Percentiles rank a stretch among this genome's conserved stretches.
These are phyloP conservation scores for Skeletonema grethae DNA, from an alignment of 108 stramenopile species.

Conservation along the genomic window DNA sequence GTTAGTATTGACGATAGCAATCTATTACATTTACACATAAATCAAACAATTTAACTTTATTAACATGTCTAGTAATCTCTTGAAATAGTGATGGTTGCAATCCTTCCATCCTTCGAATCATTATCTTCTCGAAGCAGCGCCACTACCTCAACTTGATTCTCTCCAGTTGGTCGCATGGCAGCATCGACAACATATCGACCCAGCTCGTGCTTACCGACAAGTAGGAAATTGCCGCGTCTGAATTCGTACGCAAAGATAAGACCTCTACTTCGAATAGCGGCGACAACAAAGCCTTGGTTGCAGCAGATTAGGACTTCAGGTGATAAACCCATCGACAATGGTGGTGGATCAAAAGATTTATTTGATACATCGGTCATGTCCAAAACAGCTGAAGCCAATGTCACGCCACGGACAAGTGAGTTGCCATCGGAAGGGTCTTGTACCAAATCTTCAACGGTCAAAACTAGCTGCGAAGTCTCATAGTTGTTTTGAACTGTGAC, in stretches of 20 bases:
- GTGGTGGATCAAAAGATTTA: conserved; percentile 56
- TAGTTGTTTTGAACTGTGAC: conserved; percentile 42
- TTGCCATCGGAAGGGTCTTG: conserved; percentile 21
- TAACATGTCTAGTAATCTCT: conserved; percentile 3
- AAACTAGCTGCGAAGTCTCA: conserved; percentile 40
- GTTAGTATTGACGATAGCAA: no score
- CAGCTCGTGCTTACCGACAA: conserved; percentile 66
- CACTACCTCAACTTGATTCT: conserved; percentile 75
- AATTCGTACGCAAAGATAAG: conserved; percentile 73
- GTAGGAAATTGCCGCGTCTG: conserved; percentile 49
- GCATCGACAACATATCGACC: conserved; percentile 82
- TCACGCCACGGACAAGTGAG: conserved; percentile 50
- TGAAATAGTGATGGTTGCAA: conserved; percentile 54
- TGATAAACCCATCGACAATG: conserved; percentile 82
- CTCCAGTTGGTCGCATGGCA: conserved; percentile 69
- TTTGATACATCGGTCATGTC: conserved; percentile 49
- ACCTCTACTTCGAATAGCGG: conserved; percentile 68
- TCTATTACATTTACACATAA: neutral
- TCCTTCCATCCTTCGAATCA: conserved; percentile 74
- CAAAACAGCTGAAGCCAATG: conserved; percentile 56
- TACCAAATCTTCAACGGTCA: conserved; percentile 44
- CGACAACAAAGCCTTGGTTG: conserved; percentile 68
- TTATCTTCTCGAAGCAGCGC: conserved; percentile 66
- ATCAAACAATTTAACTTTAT: neutral
- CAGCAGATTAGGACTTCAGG: conserved; percentile 79